Evolutionary conservation across 345 rosid species (phyloP).

Genomic region (Populus nigra): DNA sequence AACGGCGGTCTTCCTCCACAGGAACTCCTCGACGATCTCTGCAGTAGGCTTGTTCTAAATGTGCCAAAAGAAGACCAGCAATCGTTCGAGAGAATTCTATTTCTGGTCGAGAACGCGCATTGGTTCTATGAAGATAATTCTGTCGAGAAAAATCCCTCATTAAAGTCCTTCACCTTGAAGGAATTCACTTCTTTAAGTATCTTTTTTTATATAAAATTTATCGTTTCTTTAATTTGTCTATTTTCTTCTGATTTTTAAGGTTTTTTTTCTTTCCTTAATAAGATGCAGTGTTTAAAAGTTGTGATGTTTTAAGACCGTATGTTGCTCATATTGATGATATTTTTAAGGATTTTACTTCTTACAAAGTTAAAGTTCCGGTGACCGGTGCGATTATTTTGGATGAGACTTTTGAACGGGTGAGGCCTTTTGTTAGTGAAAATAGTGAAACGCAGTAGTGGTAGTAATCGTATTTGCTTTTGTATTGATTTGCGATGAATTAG

Average conservation of each 20-base stretch:
- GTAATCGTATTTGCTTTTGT: not conserved
- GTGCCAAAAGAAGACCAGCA: slow-evolving; percentile 98
- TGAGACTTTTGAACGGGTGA: slow-evolving; percentile 91
- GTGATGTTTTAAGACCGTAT: slow-evolving; percentile 85
- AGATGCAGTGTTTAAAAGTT: slow-evolving; percentile 76
- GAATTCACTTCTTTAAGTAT: slow-evolving; percentile 92
- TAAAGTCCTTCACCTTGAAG: slow-evolving; percentile 80
- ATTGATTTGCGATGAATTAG: not conserved
- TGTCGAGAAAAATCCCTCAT: slow-evolving; percentile 83
- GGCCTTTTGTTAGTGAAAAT: slow-evolving; percentile 15
- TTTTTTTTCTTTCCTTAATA: slow-evolving; percentile 42
- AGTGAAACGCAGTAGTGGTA: too few species aligned
- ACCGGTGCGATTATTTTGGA: slow-evolving; percentile 96
- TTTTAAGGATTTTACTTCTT: slow-evolving; percentile 94
- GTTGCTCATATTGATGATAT: slow-evolving; percentile 90
- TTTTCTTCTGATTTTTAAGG: not conserved
- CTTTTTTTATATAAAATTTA: slow-evolving; percentile 29
- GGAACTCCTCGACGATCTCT: slow-evolving; percentile 98
- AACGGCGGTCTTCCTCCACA: slow-evolving; percentile 86
- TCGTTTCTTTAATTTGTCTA: not conserved
- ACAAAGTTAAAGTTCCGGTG: slow-evolving; percentile 96
- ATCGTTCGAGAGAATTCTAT: slow-evolving; percentile 93
- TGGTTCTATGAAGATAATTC: slow-evolving; percentile 98
- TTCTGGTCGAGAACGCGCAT: slow-evolving; percentile 94
- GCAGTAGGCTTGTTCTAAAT: slow-evolving; percentile 97